These are phyloP conservation scores for Pythium sukuiense DNA, from an alignment of 352 stramenopile genomes.

Conservation along the genomic window DNA sequence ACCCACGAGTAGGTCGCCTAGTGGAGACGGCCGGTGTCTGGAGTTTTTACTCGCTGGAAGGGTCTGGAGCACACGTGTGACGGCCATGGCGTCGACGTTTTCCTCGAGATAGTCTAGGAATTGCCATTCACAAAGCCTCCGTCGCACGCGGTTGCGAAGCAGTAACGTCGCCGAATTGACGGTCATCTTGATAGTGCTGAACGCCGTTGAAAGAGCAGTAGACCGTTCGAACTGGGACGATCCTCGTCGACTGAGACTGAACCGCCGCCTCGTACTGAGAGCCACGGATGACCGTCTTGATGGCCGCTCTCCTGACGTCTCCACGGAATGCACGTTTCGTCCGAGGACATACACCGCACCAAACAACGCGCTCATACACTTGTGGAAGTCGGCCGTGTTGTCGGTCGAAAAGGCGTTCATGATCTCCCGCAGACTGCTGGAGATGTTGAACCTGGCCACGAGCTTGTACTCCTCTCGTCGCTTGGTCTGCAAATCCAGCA, in stretches of 20 bases:
- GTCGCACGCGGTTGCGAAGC: conserved; percentile 44
- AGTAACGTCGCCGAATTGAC: conserved; percentile 60
- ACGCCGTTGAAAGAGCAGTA: conserved; percentile 2
- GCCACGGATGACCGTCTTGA: background rate
- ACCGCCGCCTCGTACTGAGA: background rate
- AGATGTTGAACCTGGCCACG: conserved; percentile 59
- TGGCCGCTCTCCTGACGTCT: background rate
- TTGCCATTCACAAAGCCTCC: conserved; percentile 50
- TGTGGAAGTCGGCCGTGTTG: conserved; percentile 50
- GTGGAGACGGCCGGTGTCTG: conserved; percentile 2
- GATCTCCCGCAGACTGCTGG: conserved; percentile 55
- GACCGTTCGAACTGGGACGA: conserved; percentile 6
- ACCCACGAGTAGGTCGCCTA: conserved; percentile 48
- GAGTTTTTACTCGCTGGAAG: conserved; percentile 28
- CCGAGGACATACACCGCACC: conserved; percentile 64
- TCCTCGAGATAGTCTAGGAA: conserved; percentile 67
- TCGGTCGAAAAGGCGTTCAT: conserved; percentile 59
- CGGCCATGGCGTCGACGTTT: conserved; percentile 47
- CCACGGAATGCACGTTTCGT: conserved; percentile 34
- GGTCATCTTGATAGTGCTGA: conserved; percentile 36
- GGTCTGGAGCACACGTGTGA: conserved; percentile 65
- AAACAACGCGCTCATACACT: conserved; percentile 65
- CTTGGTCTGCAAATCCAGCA: conserved; percentile 35
- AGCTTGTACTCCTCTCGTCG: conserved; percentile 56
- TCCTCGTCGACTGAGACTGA: background rate